These are phyloP conservation scores for Mycena vulgaris DNA, from an alignment of 768 basidiomycete species.

Conservation along the genomic window DNA sequence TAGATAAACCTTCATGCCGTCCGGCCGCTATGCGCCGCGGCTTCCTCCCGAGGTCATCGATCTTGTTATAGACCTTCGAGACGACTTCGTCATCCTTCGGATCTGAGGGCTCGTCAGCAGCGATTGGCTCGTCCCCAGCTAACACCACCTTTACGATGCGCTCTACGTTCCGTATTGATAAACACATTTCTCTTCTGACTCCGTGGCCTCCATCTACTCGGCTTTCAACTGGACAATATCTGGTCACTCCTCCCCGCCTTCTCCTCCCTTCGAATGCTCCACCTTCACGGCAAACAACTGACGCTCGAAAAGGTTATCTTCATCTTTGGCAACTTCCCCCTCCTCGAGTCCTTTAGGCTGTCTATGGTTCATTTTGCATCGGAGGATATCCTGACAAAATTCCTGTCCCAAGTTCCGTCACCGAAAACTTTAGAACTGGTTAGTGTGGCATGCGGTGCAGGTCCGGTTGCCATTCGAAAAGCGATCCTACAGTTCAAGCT, in stretches of 20 bases:
- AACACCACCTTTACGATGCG: slow-evolving; percentile 18
- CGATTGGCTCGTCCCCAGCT: slow-evolving; percentile 18
- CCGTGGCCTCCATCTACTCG: slow-evolving; percentile 1
- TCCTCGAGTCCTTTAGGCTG: neutral
- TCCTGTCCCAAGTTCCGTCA: slow-evolving; percentile 4
- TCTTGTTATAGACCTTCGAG: slow-evolving; percentile 22
- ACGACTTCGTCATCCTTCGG: neutral
- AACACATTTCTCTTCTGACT: slow-evolving; percentile 13
- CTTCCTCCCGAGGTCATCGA: slow-evolving; percentile 27
- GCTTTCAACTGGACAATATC: neutral
- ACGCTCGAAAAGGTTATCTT: neutral
- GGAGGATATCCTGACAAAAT: neutral
- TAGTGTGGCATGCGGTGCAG: neutral
- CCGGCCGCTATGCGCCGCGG: too few species aligned
- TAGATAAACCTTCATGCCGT: too few species aligned
- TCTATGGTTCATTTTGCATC: neutral
- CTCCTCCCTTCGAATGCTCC: neutral
- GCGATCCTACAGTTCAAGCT: neutral
- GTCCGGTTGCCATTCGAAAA: neutral
- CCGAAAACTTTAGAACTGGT: slow-evolving; percentile 3
- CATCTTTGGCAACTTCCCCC: neutral
- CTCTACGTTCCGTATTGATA: neutral
- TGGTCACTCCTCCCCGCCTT: slow-evolving; percentile 8
- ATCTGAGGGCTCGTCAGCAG: slow-evolving; percentile 20
- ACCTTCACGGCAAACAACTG: neutral